phyloP scores from a whole-genome alignment of 306 rosid genomes.

The Senna siamea region DNA sequence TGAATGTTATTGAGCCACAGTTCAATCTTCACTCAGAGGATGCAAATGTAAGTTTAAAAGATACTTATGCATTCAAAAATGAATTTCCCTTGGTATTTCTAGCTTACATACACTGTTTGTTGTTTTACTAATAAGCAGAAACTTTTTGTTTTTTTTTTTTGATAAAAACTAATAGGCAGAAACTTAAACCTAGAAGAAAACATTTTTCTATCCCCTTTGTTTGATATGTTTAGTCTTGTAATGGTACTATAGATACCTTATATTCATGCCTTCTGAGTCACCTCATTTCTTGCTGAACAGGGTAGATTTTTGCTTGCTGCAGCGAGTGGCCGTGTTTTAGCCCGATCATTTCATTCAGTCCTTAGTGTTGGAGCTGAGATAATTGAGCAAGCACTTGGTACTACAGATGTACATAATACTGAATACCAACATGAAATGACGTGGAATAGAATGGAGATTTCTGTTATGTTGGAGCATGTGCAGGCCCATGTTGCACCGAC shows the following conservation, averaged over 20 bases:
- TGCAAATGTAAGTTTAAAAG: slow-evolving; percentile 75
- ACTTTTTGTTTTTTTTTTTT: too few species aligned
- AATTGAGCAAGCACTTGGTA: slow-evolving; percentile 74
- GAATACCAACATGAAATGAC: slow-evolving; percentile 79
- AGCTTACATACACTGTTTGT: not conserved
- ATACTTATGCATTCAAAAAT: slow-evolving; percentile 35
- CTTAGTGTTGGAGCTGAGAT: slow-evolving; percentile 78
- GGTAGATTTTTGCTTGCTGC: slow-evolving; percentile 98
- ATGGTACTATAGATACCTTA: not conserved
- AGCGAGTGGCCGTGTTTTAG: slow-evolving; percentile 85
- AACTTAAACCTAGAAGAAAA: slow-evolving; percentile 16
- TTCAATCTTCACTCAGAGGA: slow-evolving; percentile 98
- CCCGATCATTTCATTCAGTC: slow-evolving; percentile 88
- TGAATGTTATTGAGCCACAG: slow-evolving; percentile 95
- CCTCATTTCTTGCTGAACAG: slow-evolving; percentile 50
- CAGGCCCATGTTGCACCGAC: slow-evolving; percentile 99
- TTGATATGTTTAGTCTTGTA: not conserved
- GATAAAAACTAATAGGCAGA: not conserved
- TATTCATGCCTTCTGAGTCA: slow-evolving; percentile 25
- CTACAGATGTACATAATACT: slow-evolving; percentile 46
- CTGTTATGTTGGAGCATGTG: slow-evolving; percentile 95
- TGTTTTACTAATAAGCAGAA: slow-evolving; percentile 10
- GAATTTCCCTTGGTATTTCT: not conserved
- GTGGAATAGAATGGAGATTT: slow-evolving; percentile 86
- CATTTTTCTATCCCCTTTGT: not conserved